Conservation (phyloP, 139 green algal species). For the Ostreobium quekettii region DNA sequence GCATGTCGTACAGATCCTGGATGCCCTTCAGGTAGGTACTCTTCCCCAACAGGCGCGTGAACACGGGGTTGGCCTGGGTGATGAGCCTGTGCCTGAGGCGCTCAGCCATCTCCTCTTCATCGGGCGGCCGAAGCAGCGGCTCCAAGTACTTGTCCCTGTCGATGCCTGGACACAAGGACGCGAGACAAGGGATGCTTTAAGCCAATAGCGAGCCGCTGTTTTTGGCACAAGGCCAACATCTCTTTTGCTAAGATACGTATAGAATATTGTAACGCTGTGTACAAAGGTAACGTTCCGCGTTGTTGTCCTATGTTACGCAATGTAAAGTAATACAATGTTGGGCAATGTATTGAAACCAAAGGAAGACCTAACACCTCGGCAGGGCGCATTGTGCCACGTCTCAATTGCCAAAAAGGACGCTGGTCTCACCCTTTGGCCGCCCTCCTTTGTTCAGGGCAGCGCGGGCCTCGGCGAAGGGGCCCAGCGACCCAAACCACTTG, state of each 20-base stretch:
- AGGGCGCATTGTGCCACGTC: too few relatives aligned
- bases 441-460: neutral
- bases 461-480: neutral
- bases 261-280: too few relatives aligned
- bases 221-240: too few relatives aligned
- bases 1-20: conserved; percentile 50
- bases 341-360: too few relatives aligned
- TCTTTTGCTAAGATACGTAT: too few relatives aligned
- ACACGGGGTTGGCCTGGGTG: conserved; percentile 23
- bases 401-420: conserved; percentile 3
- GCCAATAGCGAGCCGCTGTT: too few relatives aligned
- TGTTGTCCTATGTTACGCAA: too few relatives aligned
- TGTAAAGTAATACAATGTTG: too few relatives aligned
- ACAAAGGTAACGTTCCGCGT: too few relatives aligned
- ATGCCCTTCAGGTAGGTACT: conserved; percentile 38
- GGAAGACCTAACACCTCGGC: too few relatives aligned
- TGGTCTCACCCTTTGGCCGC: neutral
- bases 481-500: conserved; percentile 37
- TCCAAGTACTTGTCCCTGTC: conserved; percentile 29
- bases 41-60: conserved; percentile 34
- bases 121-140: conserved; percentile 20
- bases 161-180: conserved; percentile 23
- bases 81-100: conserved; percentile 34
- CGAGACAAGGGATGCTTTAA: too few relatives aligned
- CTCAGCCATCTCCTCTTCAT: conserved; percentile 45